Evolutionary conservation across 352 stramenopile species (phyloP).

Genomic region (Phytopythium helicoides): DNA sequence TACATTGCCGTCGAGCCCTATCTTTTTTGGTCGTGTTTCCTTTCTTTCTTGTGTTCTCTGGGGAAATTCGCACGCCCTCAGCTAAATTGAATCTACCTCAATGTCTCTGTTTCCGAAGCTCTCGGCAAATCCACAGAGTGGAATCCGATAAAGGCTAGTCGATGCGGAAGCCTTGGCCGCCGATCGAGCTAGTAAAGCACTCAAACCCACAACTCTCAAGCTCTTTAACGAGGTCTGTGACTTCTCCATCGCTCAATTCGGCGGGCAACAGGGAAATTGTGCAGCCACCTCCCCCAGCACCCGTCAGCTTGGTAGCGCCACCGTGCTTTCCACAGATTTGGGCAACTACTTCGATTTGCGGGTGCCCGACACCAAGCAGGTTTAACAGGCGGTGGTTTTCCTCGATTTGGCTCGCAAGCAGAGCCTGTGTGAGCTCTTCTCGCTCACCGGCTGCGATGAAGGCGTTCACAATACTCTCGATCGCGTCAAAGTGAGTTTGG

Average conservation of each 20-base stretch:
- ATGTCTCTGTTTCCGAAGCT: no score
- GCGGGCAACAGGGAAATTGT: constrained; percentile 78
- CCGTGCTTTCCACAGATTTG: constrained; percentile 45
- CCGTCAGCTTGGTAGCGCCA: constrained; percentile 89
- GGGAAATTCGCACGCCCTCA: no score
- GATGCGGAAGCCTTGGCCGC: constrained; percentile 39
- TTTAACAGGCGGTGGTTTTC: constrained; percentile 81
- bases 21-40: no score
- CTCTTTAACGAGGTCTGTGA: constrained; percentile 42
- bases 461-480: constrained; percentile 66
- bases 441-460: constrained; percentile 50
- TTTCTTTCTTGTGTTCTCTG: no score
- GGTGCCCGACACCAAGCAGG: constrained; percentile 80
- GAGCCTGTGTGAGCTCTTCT: constrained; percentile 34
- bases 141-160: no score
- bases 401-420: constrained; percentile 48
- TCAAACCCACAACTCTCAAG: constrained; percentile 48
- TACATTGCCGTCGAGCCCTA: no score
- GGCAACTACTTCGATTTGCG: constrained; percentile 78
- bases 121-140: no score
- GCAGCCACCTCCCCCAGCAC: constrained; percentile 86
- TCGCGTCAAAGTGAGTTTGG: constrained; percentile 67
- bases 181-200: constrained; percentile 58
- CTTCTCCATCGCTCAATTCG: constrained; percentile 30
- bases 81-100: no score